phyloP scores from a whole-genome alignment of 2,329 filamentous ascomycete genomes.

The Lomentospora prolificans region DNA sequence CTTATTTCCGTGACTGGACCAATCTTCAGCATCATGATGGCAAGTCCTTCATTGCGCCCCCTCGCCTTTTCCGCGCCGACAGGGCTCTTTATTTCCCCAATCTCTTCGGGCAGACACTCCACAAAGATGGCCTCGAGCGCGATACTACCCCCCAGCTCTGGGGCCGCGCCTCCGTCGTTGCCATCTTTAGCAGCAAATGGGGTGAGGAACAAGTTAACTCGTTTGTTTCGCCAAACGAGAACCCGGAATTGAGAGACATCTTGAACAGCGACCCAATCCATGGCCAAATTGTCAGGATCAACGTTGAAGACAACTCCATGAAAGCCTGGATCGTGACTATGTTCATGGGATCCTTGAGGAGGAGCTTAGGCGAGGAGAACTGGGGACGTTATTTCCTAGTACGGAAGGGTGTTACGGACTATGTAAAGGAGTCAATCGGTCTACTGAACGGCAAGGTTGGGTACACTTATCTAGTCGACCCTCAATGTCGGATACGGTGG shows the following conservation, averaged over 20 bases:
- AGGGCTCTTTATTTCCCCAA: slow-evolving; percentile 90
- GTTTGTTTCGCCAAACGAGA: slow-evolving; percentile 56
- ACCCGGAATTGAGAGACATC: slow-evolving; percentile 58
- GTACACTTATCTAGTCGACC: slow-evolving; percentile 85
- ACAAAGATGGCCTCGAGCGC: slow-evolving; percentile 37
- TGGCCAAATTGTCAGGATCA: slow-evolving; percentile 76
- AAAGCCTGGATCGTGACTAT: slow-evolving; percentile 49
- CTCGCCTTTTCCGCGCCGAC: slow-evolving; percentile 73
- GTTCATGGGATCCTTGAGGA: slow-evolving; percentile 45
- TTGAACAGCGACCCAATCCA: slow-evolving; percentile 41
- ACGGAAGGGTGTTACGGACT: slow-evolving; percentile 45
- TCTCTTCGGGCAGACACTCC: slow-evolving; percentile 68
- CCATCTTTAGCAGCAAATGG: slow-evolving; percentile 76
- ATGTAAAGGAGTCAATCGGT: slow-evolving; percentile 54
- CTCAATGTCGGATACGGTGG: slow-evolving; percentile 85
- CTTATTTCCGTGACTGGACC: slow-evolving; percentile 93
- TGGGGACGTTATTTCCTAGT: slow-evolving; percentile 56
- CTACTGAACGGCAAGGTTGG: slow-evolving; percentile 85
- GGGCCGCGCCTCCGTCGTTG: slow-evolving; percentile 68
- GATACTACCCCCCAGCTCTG: slow-evolving; percentile 69
- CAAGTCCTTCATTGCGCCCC: slow-evolving; percentile 83
- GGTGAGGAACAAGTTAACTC: slow-evolving; percentile 68
- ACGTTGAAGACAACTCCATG: slow-evolving; percentile 73
- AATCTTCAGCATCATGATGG: slow-evolving; percentile 76
- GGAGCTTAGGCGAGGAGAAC: slow-evolving; percentile 37